Evolutionary conservation across 805 yeast genomes (phyloP), one percentile per base, ranked within the genome.

Genomic region (Lachancea meyersii): DNA sequence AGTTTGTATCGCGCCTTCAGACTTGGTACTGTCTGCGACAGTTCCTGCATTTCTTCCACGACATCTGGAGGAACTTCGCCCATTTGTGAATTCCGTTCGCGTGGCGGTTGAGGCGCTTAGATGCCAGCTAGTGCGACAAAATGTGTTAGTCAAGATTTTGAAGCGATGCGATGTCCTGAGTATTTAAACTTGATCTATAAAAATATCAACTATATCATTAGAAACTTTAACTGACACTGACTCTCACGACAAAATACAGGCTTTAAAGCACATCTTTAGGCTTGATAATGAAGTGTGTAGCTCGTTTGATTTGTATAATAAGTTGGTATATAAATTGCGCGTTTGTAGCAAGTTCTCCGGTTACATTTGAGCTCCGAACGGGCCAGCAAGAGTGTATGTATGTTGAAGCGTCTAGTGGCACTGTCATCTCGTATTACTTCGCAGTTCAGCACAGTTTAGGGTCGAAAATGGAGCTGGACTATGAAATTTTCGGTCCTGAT

Each of bases 31-130:
- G 76, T 70, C 27, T 65, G 67, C 40, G 74, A 75, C 9, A 81
- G 66, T 39, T 68, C 68, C 31, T 68, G 65, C 73, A 80, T 77
- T 49, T 81, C 87, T 46, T 73, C 79, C 26, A 73, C 60, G 3
- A 77, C 73, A 40, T 75, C 80, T 1, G 68, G 57, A 2, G 80
- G 69, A 1, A 77, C 69, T 44, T 74, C 78, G 34, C 71, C 75
- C 14, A 71, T 75, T 10, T 61, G 19, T 63, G 45, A 55, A 16
- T 22, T 26, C 13, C 4, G 28, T 26, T 5, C n/a, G n/a, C n/a
- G n/a, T n/a, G n/a, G n/a, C n/a, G n/a, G n/a, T n/a, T n/a, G n/a
- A n/a, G n/a, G 39, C 13, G 43, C 7, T 18, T 39, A 16, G n/a
- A 5, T 21, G 17, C 24, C 14, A 46, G 48, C 68, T 82, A 30